Base-by-base conservation (phyloP, 2,329 filamentous ascomycete species). In the Alternaria conjuncta region DNA sequence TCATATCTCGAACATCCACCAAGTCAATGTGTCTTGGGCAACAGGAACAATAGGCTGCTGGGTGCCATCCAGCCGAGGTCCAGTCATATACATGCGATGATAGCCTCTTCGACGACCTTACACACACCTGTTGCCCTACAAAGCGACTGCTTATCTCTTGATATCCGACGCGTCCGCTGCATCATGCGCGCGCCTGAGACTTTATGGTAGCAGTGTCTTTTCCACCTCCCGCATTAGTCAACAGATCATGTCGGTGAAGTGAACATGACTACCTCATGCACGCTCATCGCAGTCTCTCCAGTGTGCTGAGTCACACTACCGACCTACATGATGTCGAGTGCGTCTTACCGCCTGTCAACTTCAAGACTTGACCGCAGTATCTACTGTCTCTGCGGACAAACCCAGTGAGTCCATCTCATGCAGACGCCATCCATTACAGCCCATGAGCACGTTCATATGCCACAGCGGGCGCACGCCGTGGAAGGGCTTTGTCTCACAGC, bases 121-220 rank as follows among this genome's bases (percentile, higher is more conserved):
- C 7, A 36, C 7, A 36, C 7, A 36, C 7, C 30, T 36, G 7
- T 36, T 32, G 7, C 15, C 30, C 30, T 36, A 15, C 7, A 36
- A 15, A 36, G 30, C 7, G 7, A 13, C 30, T 36, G 7, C 30
- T 36, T 36, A 36, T 36, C 13, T 36, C 13, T 0, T 15, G 7
- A 36, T 36, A 0, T 0, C 13, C 6, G 0, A 36, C 2, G 13
- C 13, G 30, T 36, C 7, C 0, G 30, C 9, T n/a, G 7, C 7
- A 0, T 36, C 6, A 36, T 36, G 13, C 30, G 30, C 13, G 13
- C 30, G 13, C 13, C 0, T 9, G 7, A 36, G 13, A 36, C 13
- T 36, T 36, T 0, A 36, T 8, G 13, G 30, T 36, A 36, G 30
- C 6, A 36, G 13, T 36, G 7, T 36, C 30, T 36, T 15, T 15